These are phyloP conservation scores for Eucalyptus regnans DNA, from an alignment of 345 rosid genomes.

Conservation along the genomic window DNA sequence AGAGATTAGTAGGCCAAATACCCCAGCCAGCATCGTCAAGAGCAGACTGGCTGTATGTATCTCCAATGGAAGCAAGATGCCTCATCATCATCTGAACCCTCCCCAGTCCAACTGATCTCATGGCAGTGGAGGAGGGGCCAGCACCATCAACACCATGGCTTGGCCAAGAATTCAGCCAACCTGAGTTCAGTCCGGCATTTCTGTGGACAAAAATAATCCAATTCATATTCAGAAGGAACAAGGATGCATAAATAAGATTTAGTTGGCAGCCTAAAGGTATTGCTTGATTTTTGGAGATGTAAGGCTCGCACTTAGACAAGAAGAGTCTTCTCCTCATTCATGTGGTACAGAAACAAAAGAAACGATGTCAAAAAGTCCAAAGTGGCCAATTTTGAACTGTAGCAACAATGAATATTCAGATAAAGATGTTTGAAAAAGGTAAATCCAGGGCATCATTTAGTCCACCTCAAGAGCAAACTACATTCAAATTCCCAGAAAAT, in stretches of 20 bases:
- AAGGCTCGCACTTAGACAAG: not conserved
- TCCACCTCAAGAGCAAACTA: not conserved
- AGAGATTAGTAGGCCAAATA: constrained; percentile 70
- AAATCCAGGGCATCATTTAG: not conserved
- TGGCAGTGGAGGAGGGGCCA: constrained; percentile 85
- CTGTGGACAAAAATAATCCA: constrained; percentile 23
- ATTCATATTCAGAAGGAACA: not conserved
- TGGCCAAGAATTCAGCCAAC: constrained; percentile 74
- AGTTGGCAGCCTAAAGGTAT: not conserved
- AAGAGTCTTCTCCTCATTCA: not conserved
- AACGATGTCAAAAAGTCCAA: not conserved
- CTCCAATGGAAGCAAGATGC: constrained; percentile 95
- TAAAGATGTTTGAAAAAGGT: not conserved
- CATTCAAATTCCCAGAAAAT: not conserved
- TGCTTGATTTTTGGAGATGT: not conserved
- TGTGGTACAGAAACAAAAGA: not conserved
- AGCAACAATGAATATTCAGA: not conserved
- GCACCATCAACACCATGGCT: constrained; percentile 74
- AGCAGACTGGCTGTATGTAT: constrained; percentile 82
- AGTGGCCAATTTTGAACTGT: not conserved
- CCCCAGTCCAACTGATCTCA: constrained; percentile 69
- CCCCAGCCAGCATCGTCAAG: constrained; percentile 86
- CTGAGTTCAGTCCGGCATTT: constrained; percentile 67
- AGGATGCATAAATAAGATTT: not conserved
- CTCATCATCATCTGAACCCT: constrained; percentile 99